These are phyloP conservation scores for Tillandsia leiboldiana DNA, from an alignment of 176 grass and related monocot genomes.

Conservation along the genomic window DNA sequence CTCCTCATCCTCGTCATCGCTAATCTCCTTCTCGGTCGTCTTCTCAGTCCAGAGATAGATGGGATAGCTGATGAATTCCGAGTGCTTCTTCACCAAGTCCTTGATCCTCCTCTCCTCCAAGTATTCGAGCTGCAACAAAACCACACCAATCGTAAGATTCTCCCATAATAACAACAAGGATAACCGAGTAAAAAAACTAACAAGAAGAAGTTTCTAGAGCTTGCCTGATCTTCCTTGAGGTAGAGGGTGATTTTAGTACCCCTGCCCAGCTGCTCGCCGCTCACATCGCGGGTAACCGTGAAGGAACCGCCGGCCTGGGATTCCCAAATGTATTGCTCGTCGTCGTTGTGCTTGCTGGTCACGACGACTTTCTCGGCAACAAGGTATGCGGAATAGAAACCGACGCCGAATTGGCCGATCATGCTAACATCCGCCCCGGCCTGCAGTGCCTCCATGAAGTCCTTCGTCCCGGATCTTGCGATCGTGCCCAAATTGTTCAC, in stretches of 20 bases:
- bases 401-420: conserved; percentile 33
- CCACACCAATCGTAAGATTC: not conserved
- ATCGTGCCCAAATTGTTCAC: conserved; percentile 38
- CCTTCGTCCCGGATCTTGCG: conserved; percentile 28
- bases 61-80: conserved; percentile 33
- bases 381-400: conserved; percentile 31
- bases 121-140: conserved; percentile 20
- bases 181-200: not conserved
- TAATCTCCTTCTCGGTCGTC: conserved; percentile 38
- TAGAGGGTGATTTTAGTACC: conserved; percentile 34
- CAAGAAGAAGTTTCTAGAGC: not conserved
- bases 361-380: conserved; percentile 31
- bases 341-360: conserved; percentile 35
- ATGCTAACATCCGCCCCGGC: conserved; percentile 35
- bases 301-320: conserved; percentile 33
- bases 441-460: conserved; percentile 34
- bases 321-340: conserved; percentile 37
- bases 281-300: conserved; percentile 21
- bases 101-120: conserved; percentile 29
- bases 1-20: conserved; percentile 29
- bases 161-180: not conserved
- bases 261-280: conserved; percentile 24
- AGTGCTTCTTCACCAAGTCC: conserved; percentile 40
- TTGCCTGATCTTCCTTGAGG: conserved; percentile 37
- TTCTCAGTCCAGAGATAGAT: conserved; percentile 36